A percentile compares a stretch with the other conserved stretches of the same genome.
phyloP scores from a whole-genome alignment of 176 grass and related monocot species.

The Zoysia japonica region DNA sequence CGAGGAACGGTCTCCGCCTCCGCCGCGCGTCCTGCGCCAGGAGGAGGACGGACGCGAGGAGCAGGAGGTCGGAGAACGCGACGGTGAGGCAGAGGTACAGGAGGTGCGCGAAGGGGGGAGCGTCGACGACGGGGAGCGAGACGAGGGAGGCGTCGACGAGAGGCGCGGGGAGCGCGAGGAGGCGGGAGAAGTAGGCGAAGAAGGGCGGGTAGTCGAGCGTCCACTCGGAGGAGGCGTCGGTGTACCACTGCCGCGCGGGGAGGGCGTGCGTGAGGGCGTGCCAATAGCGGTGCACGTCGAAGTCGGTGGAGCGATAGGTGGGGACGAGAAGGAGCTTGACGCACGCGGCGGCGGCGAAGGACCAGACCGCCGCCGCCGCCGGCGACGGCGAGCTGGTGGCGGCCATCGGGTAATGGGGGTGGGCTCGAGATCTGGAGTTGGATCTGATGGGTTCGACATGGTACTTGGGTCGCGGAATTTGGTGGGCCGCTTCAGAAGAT shows the following conservation, averaged over 20 bases:
- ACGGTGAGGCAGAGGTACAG: slow-evolving; percentile 68
- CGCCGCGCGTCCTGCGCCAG: slow-evolving; percentile 36
- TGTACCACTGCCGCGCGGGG: slow-evolving; percentile 69
- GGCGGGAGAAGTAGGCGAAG: slow-evolving; percentile 79
- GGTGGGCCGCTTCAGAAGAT: too few relatives aligned
- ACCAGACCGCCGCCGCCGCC: slow-evolving; percentile 44
- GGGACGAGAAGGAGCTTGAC: slow-evolving; percentile 75
- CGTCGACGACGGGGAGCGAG: slow-evolving; percentile 32
- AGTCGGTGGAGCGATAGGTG: slow-evolving; percentile 81
- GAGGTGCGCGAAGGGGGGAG: slow-evolving; percentile 41
- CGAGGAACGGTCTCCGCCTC: slow-evolving; percentile 34
- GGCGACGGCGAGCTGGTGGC: background rate
- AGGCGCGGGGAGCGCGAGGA: slow-evolving; percentile 59
- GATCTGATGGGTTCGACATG: too few relatives aligned
- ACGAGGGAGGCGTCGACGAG: slow-evolving; percentile 52
- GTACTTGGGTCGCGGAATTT: too few relatives aligned
- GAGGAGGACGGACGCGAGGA: slow-evolving; percentile 44
- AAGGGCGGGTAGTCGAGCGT: slow-evolving; percentile 92
- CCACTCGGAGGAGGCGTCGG: slow-evolving; percentile 72
- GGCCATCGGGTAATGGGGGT: background rate
- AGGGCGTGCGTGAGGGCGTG: slow-evolving; percentile 72
- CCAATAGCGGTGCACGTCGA: slow-evolving; percentile 96
- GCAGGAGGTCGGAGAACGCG: slow-evolving; percentile 45
- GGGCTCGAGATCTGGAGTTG: slow-evolving; percentile 2
- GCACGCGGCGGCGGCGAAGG: slow-evolving; percentile 66